A percentile compares a stretch with the other conserved stretches of the same genome.
Evolutionary conservation across 768 basidiomycete genomes (phyloP).

Genomic region (Termitomyces titanicus): DNA sequence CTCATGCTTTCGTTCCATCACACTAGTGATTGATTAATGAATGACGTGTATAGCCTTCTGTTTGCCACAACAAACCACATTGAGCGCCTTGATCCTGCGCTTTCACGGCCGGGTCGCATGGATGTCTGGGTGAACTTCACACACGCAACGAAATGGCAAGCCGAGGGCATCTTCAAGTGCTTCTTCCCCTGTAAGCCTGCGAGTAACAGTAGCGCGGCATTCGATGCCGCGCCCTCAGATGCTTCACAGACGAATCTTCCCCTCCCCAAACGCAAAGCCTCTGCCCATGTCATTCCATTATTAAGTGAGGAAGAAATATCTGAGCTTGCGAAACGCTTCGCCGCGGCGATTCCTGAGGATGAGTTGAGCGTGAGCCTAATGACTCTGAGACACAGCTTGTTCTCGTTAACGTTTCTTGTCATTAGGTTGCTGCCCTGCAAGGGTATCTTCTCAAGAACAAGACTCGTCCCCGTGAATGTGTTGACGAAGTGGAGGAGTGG

Average conservation of each 20-base stretch:
- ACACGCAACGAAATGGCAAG: constrained; percentile 89
- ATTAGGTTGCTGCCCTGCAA: constrained; percentile 77
- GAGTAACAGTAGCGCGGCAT: constrained; percentile 13
- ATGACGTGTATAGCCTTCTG: constrained; percentile 50
- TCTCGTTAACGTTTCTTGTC: background rate
- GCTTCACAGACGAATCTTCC: constrained; percentile 66
- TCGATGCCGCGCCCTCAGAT: constrained; percentile 29
- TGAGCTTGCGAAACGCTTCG: constrained; percentile 78
- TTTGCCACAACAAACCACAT: constrained; percentile 95
- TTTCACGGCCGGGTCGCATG: constrained; percentile 87
- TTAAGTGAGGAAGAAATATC: constrained; percentile 75
- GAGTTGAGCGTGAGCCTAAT: constrained; percentile 69
- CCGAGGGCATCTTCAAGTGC: constrained; percentile 90
- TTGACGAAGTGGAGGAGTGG: constrained; percentile 79
- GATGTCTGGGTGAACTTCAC: constrained; percentile 92
- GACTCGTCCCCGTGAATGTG: constrained; percentile 83
- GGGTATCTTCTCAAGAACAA: constrained; percentile 89
- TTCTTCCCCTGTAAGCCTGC: constrained; percentile 76
- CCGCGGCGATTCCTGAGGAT: constrained; percentile 79
- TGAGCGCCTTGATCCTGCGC: constrained; percentile 85
- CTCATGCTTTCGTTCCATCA: background rate
- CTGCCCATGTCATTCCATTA: constrained; percentile 58
- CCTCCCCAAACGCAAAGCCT: constrained; percentile 58
- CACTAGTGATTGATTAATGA: constrained; percentile 8
- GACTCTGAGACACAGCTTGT: background rate